Base-by-base conservation (phyloP, 1,284 basidiomycete genomes). In the Leccinum fallax region DNA sequence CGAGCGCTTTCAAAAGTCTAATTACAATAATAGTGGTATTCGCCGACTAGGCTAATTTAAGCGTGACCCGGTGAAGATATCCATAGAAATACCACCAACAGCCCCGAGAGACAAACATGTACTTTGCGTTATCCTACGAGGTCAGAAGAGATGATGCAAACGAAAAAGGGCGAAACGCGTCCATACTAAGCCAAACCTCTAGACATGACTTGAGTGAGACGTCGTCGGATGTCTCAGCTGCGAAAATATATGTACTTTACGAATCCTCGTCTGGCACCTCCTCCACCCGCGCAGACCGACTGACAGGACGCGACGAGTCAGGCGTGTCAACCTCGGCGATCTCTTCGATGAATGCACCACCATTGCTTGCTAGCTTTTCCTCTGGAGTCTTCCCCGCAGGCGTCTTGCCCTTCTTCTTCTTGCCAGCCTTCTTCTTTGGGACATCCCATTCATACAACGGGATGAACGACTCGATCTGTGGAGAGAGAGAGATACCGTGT, bases 381-480 rank as follows among this genome's bases (percentile, higher is more conserved):
- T 75, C 70, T 1, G 66, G 62, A 0, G 64, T 71, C 28, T 66
- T 68, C 8, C 63, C 75, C 16, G 69, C 63, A 5, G 61, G 60
- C 1, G 67, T 76, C 60, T 85, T 85, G 30, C 74, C 76, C 68
- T 83, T 85, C 79, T 81, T 88, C 78, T 89, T 90, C 80, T 88
- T 89, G 2, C 71, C 61, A 38, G 82, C 79, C 81, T 93, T 95
- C 80, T 94, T 95, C 80, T 94, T 94, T 13, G 95, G 94, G 57
- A 96, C 71, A 74, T 99, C 97, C 95, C 95, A 99, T 67, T 94
- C 95, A 94, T 95, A 99, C 6, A 94, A 77, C 13, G 97, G 97
- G 69, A 97, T 95, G 78, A 99, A 99, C 0, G 96, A 98, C 62
- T 98, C 97, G 66, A 98, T 87, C 95, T 97, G 36, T 10, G 58